Percentiles rank a stretch among this genome's conserved stretches.
These are phyloP conservation scores for Kalmanozyma brasiliensis DNA, from an alignment of 1,284 basidiomycete genomes.

Conservation along the genomic window DNA sequence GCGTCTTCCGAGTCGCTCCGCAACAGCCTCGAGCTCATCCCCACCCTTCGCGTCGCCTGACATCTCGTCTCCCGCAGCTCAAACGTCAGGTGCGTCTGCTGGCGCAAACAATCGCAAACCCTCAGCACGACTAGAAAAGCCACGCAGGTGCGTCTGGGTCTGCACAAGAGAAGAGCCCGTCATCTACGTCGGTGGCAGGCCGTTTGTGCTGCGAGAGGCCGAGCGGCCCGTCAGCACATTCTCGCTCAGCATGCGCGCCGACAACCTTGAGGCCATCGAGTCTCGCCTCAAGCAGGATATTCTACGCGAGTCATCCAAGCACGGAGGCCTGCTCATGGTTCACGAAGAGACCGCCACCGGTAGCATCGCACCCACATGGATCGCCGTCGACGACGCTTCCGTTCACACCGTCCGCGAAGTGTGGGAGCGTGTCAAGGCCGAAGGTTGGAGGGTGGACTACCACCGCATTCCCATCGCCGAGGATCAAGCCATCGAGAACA, in stretches of 20 bases:
- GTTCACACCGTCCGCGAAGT: conserved; percentile 90
- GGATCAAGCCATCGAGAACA: conserved; percentile 66
- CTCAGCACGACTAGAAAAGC: conserved; percentile 24
- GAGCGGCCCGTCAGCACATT: conserved; percentile 84
- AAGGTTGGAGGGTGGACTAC: conserved; percentile 83
- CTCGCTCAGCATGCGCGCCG: conserved; percentile 86
- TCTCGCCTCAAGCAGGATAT: conserved; percentile 86
- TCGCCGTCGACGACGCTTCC: conserved; percentile 83
- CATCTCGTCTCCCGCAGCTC: conserved; percentile 15
- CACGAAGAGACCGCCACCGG: conserved; percentile 77
- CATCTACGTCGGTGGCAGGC: conserved; percentile 90
- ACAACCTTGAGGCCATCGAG: conserved; percentile 96
- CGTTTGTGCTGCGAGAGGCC: conserved; percentile 94
- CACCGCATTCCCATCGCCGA: conserved; percentile 86
- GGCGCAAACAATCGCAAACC: conserved; percentile 1
- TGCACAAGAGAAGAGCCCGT: conserved; percentile 82
- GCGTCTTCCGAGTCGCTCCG: conserved; percentile 13
- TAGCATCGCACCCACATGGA: conserved; percentile 84
- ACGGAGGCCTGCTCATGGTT: conserved; percentile 89
- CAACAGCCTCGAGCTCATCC: conserved; percentile 6
- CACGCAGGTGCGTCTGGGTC: conserved; percentile 70
- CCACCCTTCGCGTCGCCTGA: conserved; percentile 18
- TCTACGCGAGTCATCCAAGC: conserved; percentile 85
- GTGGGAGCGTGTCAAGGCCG: conserved; percentile 74
- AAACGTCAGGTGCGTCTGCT: not conserved